These are phyloP conservation scores for Neurospora terricola DNA, from an alignment of 495 filamentous ascomycete species.

Conservation along the genomic window DNA sequence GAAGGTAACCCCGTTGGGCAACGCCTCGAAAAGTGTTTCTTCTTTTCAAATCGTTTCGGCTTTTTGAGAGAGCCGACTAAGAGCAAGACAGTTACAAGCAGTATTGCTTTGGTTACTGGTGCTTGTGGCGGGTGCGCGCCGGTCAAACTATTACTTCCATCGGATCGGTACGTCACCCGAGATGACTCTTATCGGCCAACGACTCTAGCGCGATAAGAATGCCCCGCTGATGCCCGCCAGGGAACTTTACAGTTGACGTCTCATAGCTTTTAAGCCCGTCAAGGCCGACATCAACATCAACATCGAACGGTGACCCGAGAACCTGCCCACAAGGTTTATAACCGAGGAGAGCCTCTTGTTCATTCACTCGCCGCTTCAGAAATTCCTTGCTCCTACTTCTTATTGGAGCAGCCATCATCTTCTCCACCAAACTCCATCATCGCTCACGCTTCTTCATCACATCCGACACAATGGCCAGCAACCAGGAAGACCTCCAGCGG, in stretches of 20 bases:
- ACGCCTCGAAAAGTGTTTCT: background rate
- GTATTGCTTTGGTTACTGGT: background rate
- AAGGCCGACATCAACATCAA: background rate
- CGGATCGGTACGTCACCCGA: background rate
- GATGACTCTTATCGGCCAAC: slow-evolving; percentile 19
- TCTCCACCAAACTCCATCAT: background rate
- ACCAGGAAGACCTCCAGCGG: slow-evolving; percentile 28
- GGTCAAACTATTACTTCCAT: background rate
- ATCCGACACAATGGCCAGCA: slow-evolving; percentile 16
- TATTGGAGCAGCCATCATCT: background rate
- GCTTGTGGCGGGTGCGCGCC: background rate
- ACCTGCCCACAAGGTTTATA: background rate
- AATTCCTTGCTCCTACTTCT: background rate
- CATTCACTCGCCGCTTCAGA: background rate
- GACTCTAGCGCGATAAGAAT: slow-evolving; percentile 2
- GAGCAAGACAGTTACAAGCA: background rate
- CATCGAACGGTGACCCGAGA: background rate
- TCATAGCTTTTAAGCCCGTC: background rate
- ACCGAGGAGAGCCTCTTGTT: background rate
- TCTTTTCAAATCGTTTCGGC: background rate
- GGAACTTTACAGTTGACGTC: background rate
- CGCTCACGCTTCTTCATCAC: background rate
- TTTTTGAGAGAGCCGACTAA: background rate
- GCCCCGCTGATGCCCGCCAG: slow-evolving; percentile 2
- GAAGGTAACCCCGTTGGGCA: background rate